These are phyloP conservation scores for Colletotrichum lindemuthianum DNA, from an alignment of 2,329 filamentous ascomycete species.

Conservation along the genomic window DNA sequence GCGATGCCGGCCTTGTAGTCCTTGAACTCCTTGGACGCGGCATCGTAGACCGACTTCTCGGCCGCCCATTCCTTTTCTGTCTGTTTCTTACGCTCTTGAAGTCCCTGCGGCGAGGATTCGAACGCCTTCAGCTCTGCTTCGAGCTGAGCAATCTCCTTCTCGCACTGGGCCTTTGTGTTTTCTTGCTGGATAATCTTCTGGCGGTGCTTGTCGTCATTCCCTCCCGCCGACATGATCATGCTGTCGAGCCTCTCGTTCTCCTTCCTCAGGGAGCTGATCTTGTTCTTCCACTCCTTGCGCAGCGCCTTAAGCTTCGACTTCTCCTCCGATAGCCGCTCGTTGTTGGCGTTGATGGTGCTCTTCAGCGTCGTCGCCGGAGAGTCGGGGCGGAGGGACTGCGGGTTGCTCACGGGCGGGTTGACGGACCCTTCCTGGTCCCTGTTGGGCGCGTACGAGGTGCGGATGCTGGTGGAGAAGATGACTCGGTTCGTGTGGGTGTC, in stretches of 20 bases:
- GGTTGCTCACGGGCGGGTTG: conserved; percentile 51
- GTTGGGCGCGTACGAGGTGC: conserved; percentile 66
- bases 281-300: conserved; percentile 79
- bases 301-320: conserved; percentile 74
- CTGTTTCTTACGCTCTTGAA: conserved; percentile 65
- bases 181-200: conserved; percentile 81
- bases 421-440: conserved; percentile 50
- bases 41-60: conserved; percentile 70
- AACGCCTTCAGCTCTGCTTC: conserved; percentile 70
- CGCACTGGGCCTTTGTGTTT: conserved; percentile 75
- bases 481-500: conserved; percentile 72
- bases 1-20: conserved; percentile 70
- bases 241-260: conserved; percentile 77
- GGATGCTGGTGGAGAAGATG: conserved; percentile 77
- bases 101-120: conserved; percentile 70
- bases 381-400: conserved; percentile 75
- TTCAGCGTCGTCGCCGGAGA: conserved; percentile 81
- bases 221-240: conserved; percentile 74
- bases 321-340: conserved; percentile 76
- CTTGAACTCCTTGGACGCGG: conserved; percentile 63
- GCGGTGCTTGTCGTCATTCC: conserved; percentile 78
- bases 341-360: conserved; percentile 78
- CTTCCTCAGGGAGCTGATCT: conserved; percentile 73
- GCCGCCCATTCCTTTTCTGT: conserved; percentile 62
- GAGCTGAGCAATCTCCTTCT: conserved; percentile 65